Percentiles rank a stretch among this genome's conserved stretches.
phyloP scores from a whole-genome alignment of 768 basidiomycete species.

The Dacryopinax primogenitus region DNA sequence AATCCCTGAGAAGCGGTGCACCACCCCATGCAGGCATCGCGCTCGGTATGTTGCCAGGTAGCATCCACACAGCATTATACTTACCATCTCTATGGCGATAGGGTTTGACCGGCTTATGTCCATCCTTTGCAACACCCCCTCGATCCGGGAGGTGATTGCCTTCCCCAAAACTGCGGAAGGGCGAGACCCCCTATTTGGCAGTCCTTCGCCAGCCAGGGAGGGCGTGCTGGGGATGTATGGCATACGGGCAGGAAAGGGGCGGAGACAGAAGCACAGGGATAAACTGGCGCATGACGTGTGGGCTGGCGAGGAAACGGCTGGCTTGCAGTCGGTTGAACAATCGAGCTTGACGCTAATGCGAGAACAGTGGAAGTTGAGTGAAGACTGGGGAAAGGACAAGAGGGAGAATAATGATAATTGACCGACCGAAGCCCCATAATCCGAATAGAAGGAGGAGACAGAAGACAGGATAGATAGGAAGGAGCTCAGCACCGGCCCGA shows the following conservation, averaged over 20 bases:
- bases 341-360: too few relatives aligned
- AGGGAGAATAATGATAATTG: too few relatives aligned
- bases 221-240: slow-evolving; percentile 33
- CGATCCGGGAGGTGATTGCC: slow-evolving; percentile 91
- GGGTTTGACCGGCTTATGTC: slow-evolving; percentile 90
- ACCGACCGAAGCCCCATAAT: too few relatives aligned
- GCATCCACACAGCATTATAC: background rate
- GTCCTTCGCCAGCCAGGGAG: slow-evolving; percentile 50
- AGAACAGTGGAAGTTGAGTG: too few relatives aligned
- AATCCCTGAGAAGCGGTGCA: slow-evolving; percentile 79
- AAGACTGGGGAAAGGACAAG: too few relatives aligned
- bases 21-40: slow-evolving; percentile 95
- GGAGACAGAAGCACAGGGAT: background rate
- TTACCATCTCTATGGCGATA: slow-evolving; percentile 23
- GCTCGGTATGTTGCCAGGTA: slow-evolving; percentile 56
- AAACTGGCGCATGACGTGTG: background rate
- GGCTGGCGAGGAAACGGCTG: background rate
- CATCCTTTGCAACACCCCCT: slow-evolving; percentile 72
- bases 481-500: too few relatives aligned
- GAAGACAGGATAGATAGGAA: too few relatives aligned
- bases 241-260: slow-evolving; percentile 8
- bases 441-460: too few relatives aligned
- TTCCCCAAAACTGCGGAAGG: slow-evolving; percentile 86
- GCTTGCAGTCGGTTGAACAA: too few relatives aligned
- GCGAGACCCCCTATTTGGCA: slow-evolving; percentile 76